These are phyloP conservation scores for Zygosaccharomyces sapae DNA, from an alignment of 1,139 yeast species.

Conservation along the genomic window DNA sequence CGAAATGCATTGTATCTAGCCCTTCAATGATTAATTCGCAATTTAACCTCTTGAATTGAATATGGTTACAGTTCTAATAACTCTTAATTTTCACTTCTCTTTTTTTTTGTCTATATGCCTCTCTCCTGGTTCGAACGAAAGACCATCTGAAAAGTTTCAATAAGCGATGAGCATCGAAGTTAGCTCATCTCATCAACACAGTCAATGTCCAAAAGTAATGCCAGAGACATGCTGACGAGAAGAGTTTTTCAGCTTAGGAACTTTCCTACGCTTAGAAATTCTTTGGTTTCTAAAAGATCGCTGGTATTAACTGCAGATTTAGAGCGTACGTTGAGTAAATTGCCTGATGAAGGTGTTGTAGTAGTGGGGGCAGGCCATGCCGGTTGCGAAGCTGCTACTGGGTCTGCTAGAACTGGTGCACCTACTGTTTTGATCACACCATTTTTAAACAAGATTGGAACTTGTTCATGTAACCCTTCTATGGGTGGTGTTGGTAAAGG, in stretches of 20 bases:
- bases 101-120: not conserved
- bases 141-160: not conserved
- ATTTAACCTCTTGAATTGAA: not conserved
- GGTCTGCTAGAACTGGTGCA: conserved; percentile 80
- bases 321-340: conserved; percentile 32
- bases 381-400: conserved; percentile 96
- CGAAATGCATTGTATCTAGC: not conserved
- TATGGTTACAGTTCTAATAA: no score
- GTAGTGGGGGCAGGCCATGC: conserved; percentile 99
- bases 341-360: conserved; percentile 58
- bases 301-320: conserved; percentile 42
- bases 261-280: not conserved
- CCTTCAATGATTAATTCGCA: not conserved
- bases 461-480: conserved; percentile 95
- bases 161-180: conserved; percentile 1
- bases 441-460: conserved; percentile 67
- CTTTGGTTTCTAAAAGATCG: conserved; percentile 10
- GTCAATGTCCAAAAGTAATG: not conserved
- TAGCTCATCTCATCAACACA: not conserved
- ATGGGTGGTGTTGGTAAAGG: conserved; percentile 99
- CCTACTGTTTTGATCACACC: conserved; percentile 78
- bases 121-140: not conserved
- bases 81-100: not conserved
- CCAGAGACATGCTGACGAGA: not conserved
- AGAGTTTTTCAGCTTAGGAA: not conserved